A percentile compares a stretch with the other conserved stretches of the same genome.
These are phyloP conservation scores for Schizosaccharomyces cryophilus DNA, from an alignment of 805 yeast species.

Conservation along the genomic window DNA sequence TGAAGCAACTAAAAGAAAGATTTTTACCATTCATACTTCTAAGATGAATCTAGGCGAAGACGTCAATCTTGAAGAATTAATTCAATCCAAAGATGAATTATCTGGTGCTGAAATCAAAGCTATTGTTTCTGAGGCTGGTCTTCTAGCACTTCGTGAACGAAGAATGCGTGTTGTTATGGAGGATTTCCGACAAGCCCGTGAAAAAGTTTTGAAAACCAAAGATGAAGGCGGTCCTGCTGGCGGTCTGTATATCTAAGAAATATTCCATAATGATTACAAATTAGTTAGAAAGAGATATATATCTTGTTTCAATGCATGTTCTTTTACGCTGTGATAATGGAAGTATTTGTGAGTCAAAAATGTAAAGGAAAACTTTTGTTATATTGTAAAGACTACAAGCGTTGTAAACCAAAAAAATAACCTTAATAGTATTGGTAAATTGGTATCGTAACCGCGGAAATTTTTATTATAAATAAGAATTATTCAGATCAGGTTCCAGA, in stretches of 20 bases:
- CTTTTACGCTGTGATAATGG: too few relatives aligned
- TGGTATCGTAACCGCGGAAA: too few relatives aligned
- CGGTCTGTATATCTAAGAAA: slow-evolving; percentile 50
- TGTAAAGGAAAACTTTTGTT: too few relatives aligned
- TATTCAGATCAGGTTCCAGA: too few relatives aligned
- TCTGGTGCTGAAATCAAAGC: slow-evolving; percentile 97
- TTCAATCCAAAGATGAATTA: slow-evolving; percentile 73
- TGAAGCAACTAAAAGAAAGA: slow-evolving; percentile 75
- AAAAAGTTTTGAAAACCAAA: slow-evolving; percentile 84
- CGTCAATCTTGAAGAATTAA: slow-evolving; percentile 70
- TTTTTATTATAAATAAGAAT: too few relatives aligned
- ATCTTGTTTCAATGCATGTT: too few relatives aligned
- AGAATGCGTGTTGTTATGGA: slow-evolving; percentile 92
- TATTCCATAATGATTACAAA: too few relatives aligned
- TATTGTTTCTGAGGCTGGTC: slow-evolving; percentile 90
- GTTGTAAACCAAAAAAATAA: too few relatives aligned
- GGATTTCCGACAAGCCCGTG: slow-evolving; percentile 82
- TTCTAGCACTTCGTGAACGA: slow-evolving; percentile 83
- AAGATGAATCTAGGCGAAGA: slow-evolving; percentile 79
- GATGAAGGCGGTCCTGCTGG: slow-evolving; percentile 75
- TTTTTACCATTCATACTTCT: slow-evolving; percentile 71
- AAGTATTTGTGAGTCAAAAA: too few relatives aligned
- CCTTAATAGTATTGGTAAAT: too few relatives aligned
- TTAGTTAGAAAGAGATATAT: too few relatives aligned
- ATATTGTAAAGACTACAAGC: too few relatives aligned